Base-by-base conservation (phyloP, 108 stramenopile species). In the Fistulifera pelliculosa region DNA sequence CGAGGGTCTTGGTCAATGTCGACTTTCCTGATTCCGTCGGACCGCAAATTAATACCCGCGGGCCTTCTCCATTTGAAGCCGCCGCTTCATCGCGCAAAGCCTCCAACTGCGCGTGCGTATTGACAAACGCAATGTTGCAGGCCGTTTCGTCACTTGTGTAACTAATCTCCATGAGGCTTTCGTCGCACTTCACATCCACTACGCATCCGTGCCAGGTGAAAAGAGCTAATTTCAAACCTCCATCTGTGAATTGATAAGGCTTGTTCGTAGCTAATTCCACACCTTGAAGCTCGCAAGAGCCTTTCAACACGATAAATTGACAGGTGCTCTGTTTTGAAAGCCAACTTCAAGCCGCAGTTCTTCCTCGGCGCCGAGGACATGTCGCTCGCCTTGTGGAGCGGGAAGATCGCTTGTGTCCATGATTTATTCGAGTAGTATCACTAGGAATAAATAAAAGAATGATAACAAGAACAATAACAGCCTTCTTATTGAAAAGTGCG, bases 181-280 rank as follows among this genome's bases (percentile, higher is more conserved):
- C 55, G 44, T 64, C 52, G 31, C 22, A 64, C 19, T 39, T 47
- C 12, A 72, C 68, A 58, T 92, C 90, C 13, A 92, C 31, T 10
- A 81, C 75, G 60, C 88, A 90, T 1, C 92, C 92, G 60, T 94
- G 85, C 87, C 87, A 94, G 1, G 92, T 94, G 62, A 90, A 94
- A 39, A 94, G 65, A 0, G 92, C 85, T 18, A 79, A 54, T 50
- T 87, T 89, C 43, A 82, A 58, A n/a, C 72, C 78, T 8, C 76
- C 73, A 38, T 65, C 59, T 21, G 65, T 52, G 1, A 83, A 65
- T 3, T 54, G 13, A 52, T 81, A 75, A 0, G 71, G 60, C 14
- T 85, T 70, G 12, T 69, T 63, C 42, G 81, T 41, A 10, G 89
- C 73, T 54, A 81, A 49, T 58, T 81, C 80, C 27, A 69, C 58